phyloP scores from a whole-genome alignment of 2,329 filamentous ascomycete species.

The Rachicladosporium sp. region DNA sequence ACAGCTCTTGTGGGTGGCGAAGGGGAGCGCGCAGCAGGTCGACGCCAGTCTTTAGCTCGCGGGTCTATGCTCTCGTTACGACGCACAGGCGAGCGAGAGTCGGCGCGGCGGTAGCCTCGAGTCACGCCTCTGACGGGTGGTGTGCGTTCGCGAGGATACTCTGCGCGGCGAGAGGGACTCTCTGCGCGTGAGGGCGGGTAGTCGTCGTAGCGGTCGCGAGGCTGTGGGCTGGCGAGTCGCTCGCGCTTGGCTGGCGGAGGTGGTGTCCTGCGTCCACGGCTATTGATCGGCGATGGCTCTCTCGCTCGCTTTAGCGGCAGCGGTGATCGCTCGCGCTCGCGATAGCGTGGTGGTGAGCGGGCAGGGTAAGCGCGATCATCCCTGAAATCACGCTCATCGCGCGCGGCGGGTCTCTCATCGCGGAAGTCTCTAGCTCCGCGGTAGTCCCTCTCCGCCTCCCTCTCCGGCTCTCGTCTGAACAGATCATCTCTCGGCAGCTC shows the following conservation, averaged over 20 bases:
- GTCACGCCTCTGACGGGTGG: constrained; percentile 19
- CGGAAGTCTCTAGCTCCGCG: constrained; percentile 13
- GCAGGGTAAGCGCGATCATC: constrained; percentile 17
- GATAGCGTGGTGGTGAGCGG: constrained; percentile 29
- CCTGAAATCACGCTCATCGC: constrained; percentile 16
- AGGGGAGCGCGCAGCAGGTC: constrained; percentile 29
- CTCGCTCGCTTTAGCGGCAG: constrained; percentile 31
- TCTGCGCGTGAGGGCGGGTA: constrained; percentile 28
- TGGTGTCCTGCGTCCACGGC: constrained; percentile 31
- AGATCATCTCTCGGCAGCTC: constrained; percentile 24
- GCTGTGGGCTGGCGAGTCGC: constrained; percentile 27
- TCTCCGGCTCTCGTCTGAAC: constrained; percentile 23
- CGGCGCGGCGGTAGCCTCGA: constrained; percentile 32
- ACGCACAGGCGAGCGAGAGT: constrained; percentile 41
- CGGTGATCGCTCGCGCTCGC: constrained; percentile 29
- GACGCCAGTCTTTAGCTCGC: constrained; percentile 38
- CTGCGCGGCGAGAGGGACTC: constrained; percentile 27
- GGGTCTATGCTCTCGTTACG: constrained; percentile 38
- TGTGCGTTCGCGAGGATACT: constrained; percentile 29
- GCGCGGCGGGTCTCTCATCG: constrained; percentile 10
- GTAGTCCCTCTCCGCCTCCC: constrained; percentile 10
- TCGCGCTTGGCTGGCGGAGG: constrained; percentile 29
- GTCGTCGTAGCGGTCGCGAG: constrained; percentile 32
- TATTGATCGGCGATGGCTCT: constrained; percentile 33
- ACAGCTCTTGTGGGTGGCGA: constrained; percentile 38